phyloP scores from a whole-genome alignment of 306 rosid species.

The Lotus japonicus region DNA sequence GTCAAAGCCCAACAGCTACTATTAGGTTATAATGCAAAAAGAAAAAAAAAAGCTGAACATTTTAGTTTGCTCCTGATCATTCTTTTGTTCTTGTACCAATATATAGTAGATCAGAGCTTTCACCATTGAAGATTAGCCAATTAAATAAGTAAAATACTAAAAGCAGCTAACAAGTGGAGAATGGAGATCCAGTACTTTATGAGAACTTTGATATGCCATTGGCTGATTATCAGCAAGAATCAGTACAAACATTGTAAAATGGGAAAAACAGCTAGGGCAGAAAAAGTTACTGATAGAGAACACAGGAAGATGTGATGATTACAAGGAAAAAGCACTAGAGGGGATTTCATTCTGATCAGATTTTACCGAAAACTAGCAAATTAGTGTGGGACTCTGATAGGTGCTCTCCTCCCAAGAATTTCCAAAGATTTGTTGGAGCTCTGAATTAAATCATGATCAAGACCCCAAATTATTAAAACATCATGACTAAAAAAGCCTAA shows the following conservation, averaged over 20 bases:
- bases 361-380: slow-evolving; percentile 27
- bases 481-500: background rate
- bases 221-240: slow-evolving; percentile 33
- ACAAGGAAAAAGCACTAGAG: slow-evolving; percentile 31
- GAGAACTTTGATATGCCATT: slow-evolving; percentile 32
- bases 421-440: slow-evolving; percentile 30
- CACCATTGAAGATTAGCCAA: slow-evolving; percentile 20
- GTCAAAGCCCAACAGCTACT: slow-evolving; percentile 4
- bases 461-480: background rate
- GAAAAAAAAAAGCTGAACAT: background rate
- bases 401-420: slow-evolving; percentile 36
- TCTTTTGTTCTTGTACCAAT: slow-evolving; percentile 17
- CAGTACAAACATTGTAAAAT: slow-evolving; percentile 30
- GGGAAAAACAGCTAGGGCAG: slow-evolving; percentile 37
- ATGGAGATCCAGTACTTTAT: too few relatives aligned
- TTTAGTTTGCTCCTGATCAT: slow-evolving; percentile 7
- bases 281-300: slow-evolving; percentile 26
- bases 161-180: slow-evolving; percentile 24
- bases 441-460: slow-evolving; percentile 27
- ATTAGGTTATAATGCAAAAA: background rate
- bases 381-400: slow-evolving; percentile 21
- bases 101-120: slow-evolving; percentile 12
- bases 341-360: slow-evolving; percentile 27
- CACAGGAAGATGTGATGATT: slow-evolving; percentile 34
- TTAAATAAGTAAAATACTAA: background rate